Evolutionary conservation across 2,329 filamentous ascomycete genomes (phyloP).

Genomic region (Aspergillus felis): DNA sequence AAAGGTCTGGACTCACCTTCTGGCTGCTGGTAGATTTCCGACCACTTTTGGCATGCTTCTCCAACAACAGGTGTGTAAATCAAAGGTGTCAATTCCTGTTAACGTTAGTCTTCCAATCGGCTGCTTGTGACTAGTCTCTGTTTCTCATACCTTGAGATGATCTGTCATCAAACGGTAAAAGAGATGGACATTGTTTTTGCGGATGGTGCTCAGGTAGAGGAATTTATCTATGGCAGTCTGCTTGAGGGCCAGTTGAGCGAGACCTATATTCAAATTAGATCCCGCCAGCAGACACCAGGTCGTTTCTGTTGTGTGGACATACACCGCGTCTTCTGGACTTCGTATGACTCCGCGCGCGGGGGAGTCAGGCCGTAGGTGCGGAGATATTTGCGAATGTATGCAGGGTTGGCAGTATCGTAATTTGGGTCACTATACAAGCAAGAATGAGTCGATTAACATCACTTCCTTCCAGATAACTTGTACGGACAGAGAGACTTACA

Average conservation of each 20-base stretch:
- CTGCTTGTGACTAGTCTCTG: conserved; percentile 1
- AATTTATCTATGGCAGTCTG: conserved; percentile 47
- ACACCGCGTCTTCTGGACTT: conserved; percentile 48
- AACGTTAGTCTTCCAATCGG: conserved; percentile 10
- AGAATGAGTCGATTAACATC: conserved; percentile 6
- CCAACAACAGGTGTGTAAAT: conserved; percentile 62
- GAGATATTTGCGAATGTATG: conserved; percentile 50
- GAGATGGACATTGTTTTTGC: conserved; percentile 51
- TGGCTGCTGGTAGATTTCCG: conserved; percentile 88
- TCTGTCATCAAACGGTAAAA: conserved; percentile 50
- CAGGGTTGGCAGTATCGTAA: conserved; percentile 48
- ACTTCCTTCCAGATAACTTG: not conserved
- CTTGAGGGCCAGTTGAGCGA: conserved; percentile 47
- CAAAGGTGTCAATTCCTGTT: conserved; percentile 46
- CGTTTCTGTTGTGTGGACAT: conserved; percentile 9
- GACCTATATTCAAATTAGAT: conserved; percentile 20
- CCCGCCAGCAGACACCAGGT: conserved; percentile 6
- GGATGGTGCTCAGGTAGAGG: conserved; percentile 47
- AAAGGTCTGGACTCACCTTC: conserved; percentile 57
- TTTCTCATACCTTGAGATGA: conserved; percentile 38
- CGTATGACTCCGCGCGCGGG: conserved; percentile 47
- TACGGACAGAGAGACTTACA: conserved; percentile 22
- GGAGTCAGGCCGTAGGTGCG: conserved; percentile 50
- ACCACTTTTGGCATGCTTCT: conserved; percentile 95
- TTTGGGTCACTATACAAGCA: conserved; percentile 35